phyloP scores from a whole-genome alignment of 1,139 yeast genomes.

The Tardiomyces blankii region DNA sequence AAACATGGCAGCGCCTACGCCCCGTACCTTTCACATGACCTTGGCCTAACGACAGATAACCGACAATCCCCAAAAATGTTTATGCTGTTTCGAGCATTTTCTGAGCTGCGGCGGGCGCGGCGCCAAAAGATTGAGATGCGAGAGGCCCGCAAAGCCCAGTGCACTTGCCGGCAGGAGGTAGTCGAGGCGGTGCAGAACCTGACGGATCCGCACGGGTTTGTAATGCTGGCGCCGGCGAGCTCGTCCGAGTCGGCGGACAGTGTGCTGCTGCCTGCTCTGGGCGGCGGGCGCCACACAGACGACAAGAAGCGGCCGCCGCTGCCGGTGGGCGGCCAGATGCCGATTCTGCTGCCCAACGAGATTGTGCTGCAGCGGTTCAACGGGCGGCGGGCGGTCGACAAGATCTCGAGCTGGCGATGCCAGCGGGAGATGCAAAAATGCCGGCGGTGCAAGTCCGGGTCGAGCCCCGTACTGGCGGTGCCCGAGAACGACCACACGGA shows the following conservation, averaged over 20 bases:
- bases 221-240: neutral
- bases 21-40: too few relatives aligned
- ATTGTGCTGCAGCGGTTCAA: constrained; percentile 1
- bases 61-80: too few relatives aligned
- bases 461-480: neutral
- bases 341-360: constrained; percentile 2
- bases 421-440: neutral
- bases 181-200: neutral
- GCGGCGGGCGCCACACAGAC: neutral
- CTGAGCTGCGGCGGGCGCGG: too few relatives aligned
- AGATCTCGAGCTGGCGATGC: constrained; percentile 2
- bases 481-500: constrained; percentile 1
- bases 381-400: neutral
- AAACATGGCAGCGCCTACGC: too few relatives aligned
- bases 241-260: neutral
- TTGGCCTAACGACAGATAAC: too few relatives aligned
- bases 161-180: too few relatives aligned
- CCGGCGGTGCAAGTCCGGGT: constrained; percentile 1
- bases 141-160: too few relatives aligned
- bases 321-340: neutral
- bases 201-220: neutral
- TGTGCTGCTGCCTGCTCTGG: constrained; percentile 2
- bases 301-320: too few relatives aligned
- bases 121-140: too few relatives aligned
- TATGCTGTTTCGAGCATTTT: too few relatives aligned